A percentile compares a stretch with the other conserved stretches of the same genome.
Evolutionary conservation across 257 asterid species (phyloP).

Genomic region (Verbascum thapsus): DNA sequence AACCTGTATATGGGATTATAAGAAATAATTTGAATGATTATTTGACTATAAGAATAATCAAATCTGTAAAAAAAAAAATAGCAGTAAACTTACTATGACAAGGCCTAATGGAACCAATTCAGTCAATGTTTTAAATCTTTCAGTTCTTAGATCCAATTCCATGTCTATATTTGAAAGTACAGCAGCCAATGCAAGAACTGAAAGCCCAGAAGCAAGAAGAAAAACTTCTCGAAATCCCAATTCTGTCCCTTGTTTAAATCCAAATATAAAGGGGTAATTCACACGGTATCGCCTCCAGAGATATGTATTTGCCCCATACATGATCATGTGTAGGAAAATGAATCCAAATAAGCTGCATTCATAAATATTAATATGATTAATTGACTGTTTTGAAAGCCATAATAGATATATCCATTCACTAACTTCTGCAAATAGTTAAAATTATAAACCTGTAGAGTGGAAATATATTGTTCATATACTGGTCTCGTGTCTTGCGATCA

Average conservation of each 20-base stretch:
- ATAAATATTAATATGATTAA: background rate
- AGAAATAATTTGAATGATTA: background rate
- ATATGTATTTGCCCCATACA: conserved; percentile 61
- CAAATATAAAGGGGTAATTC: conserved; percentile 79
- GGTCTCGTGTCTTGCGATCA: conserved; percentile 36
- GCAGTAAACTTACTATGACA: conserved; percentile 48
- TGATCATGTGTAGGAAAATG: conserved; percentile 75
- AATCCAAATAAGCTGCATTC: conserved; percentile 63
- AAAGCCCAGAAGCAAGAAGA: conserved; percentile 75
- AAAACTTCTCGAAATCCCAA: conserved; percentile 71
- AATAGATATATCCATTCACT: background rate
- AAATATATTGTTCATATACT: conserved; percentile 71
- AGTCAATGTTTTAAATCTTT: conserved; percentile 37
- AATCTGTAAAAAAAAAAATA: too few relatives aligned
- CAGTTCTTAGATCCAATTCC: conserved; percentile 72
- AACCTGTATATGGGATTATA: conserved; percentile 39
- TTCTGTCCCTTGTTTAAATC: conserved; percentile 67
- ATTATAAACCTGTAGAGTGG: conserved; percentile 78
- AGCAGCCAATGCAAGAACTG: conserved; percentile 64
- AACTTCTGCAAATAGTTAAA: background rate
- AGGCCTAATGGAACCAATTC: conserved; percentile 74
- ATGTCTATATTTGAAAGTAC: conserved; percentile 68
- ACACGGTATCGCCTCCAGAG: conserved; percentile 73
- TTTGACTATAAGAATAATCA: background rate
- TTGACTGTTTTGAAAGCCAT: background rate